These are phyloP conservation scores for Bisporella sp. DNA, from an alignment of 2,329 filamentous ascomycete species.

Conservation along the genomic window DNA sequence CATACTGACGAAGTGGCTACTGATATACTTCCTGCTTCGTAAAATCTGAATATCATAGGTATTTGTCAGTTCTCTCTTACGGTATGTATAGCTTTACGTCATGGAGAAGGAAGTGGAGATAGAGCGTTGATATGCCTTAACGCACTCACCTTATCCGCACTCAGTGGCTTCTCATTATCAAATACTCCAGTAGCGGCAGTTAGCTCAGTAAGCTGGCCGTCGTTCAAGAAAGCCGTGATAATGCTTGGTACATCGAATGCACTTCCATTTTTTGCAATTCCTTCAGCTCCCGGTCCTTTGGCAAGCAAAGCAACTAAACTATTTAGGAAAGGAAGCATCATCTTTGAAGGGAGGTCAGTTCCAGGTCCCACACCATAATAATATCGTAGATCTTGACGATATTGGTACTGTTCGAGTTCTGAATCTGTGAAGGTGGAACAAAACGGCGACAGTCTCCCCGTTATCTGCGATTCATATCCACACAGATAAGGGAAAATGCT, in stretches of 20 bases:
- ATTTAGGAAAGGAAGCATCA: conserved; percentile 56
- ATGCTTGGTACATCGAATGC: conserved; percentile 47
- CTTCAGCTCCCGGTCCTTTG: conserved; percentile 42
- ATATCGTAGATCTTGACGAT: conserved; percentile 61
- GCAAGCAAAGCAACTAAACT: conserved; percentile 45
- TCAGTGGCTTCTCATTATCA: conserved; percentile 30
- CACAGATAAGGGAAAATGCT: conserved; percentile 61
- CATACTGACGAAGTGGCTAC: conserved; percentile 53
- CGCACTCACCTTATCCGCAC: too few species aligned
- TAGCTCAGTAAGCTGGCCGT: conserved; percentile 58
- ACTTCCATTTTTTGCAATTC: conserved; percentile 38
- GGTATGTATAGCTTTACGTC: too few species aligned
- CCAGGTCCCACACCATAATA: conserved; percentile 59
- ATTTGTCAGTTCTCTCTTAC: too few species aligned
- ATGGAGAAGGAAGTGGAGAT: too few species aligned
- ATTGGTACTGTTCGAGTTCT: conserved; percentile 59
- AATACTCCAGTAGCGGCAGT: conserved; percentile 54
- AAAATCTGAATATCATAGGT: too few species aligned
- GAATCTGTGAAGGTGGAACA: conserved; percentile 55
- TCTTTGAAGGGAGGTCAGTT: conserved; percentile 42
- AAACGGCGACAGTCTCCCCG: conserved; percentile 52
- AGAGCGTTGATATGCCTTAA: too few species aligned
- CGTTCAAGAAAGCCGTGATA: conserved; percentile 56
- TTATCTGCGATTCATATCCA: conserved; percentile 64
- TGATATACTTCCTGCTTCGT: conserved; percentile 39